Conservation (phyloP, 2,329 filamentous ascomycete genomes). For the Claviceps spartinae region DNA sequence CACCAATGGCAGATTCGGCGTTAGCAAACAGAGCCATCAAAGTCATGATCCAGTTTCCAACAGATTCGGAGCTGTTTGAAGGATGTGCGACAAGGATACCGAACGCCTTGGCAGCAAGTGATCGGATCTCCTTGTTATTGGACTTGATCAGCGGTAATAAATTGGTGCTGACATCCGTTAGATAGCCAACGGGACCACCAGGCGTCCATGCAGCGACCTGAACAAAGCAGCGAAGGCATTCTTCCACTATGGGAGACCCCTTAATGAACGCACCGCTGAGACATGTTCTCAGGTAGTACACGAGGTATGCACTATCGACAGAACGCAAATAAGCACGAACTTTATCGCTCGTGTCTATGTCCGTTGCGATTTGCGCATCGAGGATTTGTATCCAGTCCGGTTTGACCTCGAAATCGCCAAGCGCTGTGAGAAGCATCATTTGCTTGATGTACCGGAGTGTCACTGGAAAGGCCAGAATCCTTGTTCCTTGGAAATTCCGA, state of each 20-base stretch:
- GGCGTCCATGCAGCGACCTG: slow-evolving; percentile 39
- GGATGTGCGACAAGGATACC: slow-evolving; percentile 65
- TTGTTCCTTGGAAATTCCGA: slow-evolving; percentile 33
- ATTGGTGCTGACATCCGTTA: slow-evolving; percentile 34
- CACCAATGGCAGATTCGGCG: slow-evolving; percentile 27
- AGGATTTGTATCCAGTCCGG: slow-evolving; percentile 77
- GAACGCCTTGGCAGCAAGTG: slow-evolving; percentile 53
- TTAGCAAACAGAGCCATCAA: slow-evolving; percentile 31
- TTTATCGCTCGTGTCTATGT: slow-evolving; percentile 47
- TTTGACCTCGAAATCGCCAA: slow-evolving; percentile 44
- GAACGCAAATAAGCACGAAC: slow-evolving; percentile 40
- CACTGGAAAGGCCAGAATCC: slow-evolving; percentile 47
- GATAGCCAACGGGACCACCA: slow-evolving; percentile 32
- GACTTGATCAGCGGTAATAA: slow-evolving; percentile 51
- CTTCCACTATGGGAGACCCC: slow-evolving; percentile 27
- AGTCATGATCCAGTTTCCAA: slow-evolving; percentile 14
- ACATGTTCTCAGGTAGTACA: slow-evolving; percentile 37
- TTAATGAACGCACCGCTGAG: slow-evolving; percentile 41
- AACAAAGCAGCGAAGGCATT: slow-evolving; percentile 38
- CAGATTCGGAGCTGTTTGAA: slow-evolving; percentile 21
- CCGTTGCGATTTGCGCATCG: slow-evolving; percentile 57
- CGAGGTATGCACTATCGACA: slow-evolving; percentile 24
- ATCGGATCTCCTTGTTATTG: slow-evolving; percentile 56
- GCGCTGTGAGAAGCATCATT: slow-evolving; percentile 36
- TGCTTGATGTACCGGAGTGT: slow-evolving; percentile 54